A percentile compares a stretch with the other conserved stretches of the same genome.
These are phyloP conservation scores for Coniella vitis DNA, from an alignment of 2,329 filamentous ascomycete species.

Conservation along the genomic window DNA sequence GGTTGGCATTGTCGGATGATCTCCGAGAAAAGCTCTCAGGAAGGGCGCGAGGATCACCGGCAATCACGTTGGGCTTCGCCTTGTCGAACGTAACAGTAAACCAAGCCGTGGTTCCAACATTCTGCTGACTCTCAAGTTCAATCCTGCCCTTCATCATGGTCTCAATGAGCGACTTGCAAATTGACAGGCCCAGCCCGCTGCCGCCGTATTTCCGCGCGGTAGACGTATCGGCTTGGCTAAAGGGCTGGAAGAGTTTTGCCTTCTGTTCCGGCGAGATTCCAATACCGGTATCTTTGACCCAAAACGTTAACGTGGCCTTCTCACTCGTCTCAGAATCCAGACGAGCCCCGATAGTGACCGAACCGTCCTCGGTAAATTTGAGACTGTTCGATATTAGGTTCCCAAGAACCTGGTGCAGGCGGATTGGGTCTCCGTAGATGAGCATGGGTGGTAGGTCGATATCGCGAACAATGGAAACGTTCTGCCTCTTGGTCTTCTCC, in stretches of 20 bases:
- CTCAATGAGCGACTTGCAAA: conserved; percentile 91
- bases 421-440: conserved; percentile 59
- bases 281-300: conserved; percentile 84
- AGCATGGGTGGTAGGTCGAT: conserved; percentile 70
- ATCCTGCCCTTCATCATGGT: conserved; percentile 86
- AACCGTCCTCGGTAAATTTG: conserved; percentile 85
- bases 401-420: conserved; percentile 62
- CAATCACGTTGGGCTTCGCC: conserved; percentile 55
- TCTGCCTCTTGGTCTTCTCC: conserved; percentile 55
- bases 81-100: conserved; percentile 86
- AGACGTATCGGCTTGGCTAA: conserved; percentile 86
- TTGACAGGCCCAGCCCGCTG: conserved; percentile 83
- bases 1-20: conserved; percentile 23
- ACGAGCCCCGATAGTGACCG: conserved; percentile 73
- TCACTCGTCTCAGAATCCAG: conserved; percentile 65
- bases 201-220: conserved; percentile 88
- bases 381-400: conserved; percentile 90
- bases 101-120: conserved; percentile 62
- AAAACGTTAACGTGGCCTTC: conserved; percentile 70
- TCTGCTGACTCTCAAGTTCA: conserved; percentile 69
- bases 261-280: conserved; percentile 79
- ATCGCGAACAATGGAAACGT: conserved; percentile 60
- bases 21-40: conserved; percentile 11
- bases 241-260: conserved; percentile 82
- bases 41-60: conserved; percentile 36